These are phyloP conservation scores for Polyporus tsugae DNA, from an alignment of 1,284 basidiomycete genomes.

Conservation along the genomic window DNA sequence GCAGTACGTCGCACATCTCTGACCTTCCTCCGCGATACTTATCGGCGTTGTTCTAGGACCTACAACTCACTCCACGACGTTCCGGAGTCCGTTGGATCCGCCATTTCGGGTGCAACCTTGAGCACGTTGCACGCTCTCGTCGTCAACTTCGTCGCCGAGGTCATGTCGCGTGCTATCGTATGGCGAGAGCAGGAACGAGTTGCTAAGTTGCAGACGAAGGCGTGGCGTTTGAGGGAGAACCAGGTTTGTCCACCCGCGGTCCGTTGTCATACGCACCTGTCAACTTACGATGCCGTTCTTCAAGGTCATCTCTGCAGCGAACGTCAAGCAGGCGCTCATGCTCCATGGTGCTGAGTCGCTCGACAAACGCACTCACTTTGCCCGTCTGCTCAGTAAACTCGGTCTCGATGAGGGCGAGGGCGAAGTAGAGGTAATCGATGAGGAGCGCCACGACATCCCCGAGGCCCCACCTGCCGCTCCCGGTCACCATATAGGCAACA, in stretches of 20 bases:
- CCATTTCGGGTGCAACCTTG: conserved; percentile 43
- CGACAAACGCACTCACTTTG: conserved; percentile 47
- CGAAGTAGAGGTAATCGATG: conserved; percentile 20
- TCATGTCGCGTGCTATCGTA: conserved; percentile 58
- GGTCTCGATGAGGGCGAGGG: conserved; percentile 28
- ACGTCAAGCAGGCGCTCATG: conserved; percentile 55
- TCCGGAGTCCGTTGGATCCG: conserved; percentile 37
- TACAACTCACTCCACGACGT: conserved; percentile 47
- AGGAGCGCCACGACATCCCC: conserved; percentile 16
- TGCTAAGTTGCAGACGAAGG: conserved; percentile 63
- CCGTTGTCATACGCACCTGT: background rate
- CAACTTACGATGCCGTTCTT: conserved; percentile 24
- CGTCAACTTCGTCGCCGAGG: conserved; percentile 57
- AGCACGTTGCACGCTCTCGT: conserved; percentile 50
- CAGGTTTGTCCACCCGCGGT: conserved; percentile 32
- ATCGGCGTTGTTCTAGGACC: conserved; percentile 25
- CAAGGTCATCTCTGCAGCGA: conserved; percentile 46
- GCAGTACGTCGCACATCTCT: conserved; percentile 42
- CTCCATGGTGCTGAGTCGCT: conserved; percentile 46
- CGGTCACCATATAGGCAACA: too few relatives aligned
- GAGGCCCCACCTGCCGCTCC: background rate
- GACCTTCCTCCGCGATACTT: background rate
- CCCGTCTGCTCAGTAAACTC: conserved; percentile 37
- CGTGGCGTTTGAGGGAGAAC: conserved; percentile 54
- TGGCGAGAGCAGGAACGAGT: conserved; percentile 62